Conservation (phyloP, 1,284 basidiomycete species). For the Pholiota adiposa region DNA sequence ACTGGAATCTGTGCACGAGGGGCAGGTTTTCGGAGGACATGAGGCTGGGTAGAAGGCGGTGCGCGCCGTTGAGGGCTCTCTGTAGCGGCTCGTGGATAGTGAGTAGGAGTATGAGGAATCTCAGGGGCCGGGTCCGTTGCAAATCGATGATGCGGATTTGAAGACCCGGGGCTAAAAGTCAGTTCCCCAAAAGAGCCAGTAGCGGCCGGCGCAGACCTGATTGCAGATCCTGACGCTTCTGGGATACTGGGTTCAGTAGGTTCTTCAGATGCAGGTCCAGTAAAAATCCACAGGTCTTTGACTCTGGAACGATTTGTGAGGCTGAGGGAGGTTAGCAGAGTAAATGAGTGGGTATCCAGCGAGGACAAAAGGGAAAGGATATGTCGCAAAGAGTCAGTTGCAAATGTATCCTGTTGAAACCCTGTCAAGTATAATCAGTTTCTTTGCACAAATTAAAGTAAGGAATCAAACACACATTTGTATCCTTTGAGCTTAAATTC, state of each 20-base stretch:
- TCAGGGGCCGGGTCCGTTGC: slow-evolving; percentile 36
- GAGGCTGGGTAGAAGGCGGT: slow-evolving; percentile 22
- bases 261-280: slow-evolving; percentile 49
- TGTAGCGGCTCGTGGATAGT: slow-evolving; percentile 33
- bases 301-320: slow-evolving; percentile 69
- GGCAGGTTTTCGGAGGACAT: slow-evolving; percentile 55
- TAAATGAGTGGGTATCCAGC: slow-evolving; percentile 70
- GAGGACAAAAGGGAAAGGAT: slow-evolving; percentile 69
- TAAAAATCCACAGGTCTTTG: slow-evolving; percentile 82
- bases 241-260: slow-evolving; percentile 22
- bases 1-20: slow-evolving; percentile 66
- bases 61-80: slow-evolving; percentile 26
- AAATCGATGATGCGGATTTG: slow-evolving; percentile 36
- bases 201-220: slow-evolving; percentile 34
- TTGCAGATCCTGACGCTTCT: slow-evolving; percentile 16
- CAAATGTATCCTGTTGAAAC: slow-evolving; percentile 79
- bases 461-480: slow-evolving; percentile 55
- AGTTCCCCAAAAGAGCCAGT: background rate
- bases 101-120: slow-evolving; percentile 22
- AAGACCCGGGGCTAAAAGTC: slow-evolving; percentile 13
- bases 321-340: slow-evolving; percentile 69
- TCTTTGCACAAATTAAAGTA: background rate
- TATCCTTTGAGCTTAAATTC: slow-evolving; percentile 84
- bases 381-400: slow-evolving; percentile 76
- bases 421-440: slow-evolving; percentile 43